Evolutionary conservation across 2,329 filamentous ascomycete species (phyloP).

Genomic region (Diaporthe nobilis): DNA sequence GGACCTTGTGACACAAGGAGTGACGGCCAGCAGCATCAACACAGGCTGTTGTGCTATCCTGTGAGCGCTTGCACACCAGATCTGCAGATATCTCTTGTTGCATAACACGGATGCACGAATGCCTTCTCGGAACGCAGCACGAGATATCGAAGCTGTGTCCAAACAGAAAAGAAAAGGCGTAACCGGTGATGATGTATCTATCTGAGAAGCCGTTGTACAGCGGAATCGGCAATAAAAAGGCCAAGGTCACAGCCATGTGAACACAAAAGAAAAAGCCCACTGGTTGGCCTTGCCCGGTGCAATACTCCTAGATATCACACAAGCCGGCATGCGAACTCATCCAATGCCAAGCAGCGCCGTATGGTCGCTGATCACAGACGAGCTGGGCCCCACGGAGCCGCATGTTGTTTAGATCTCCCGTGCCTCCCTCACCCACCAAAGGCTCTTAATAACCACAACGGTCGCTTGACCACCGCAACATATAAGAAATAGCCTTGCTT

Average conservation of each 20-base stretch:
- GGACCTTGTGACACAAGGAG: neutral
- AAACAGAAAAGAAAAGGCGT: neutral
- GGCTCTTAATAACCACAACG: neutral
- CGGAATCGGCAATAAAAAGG: neutral
- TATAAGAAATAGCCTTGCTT: neutral
- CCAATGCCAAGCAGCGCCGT: neutral
- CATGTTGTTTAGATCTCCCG: neutral
- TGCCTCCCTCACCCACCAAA: neutral
- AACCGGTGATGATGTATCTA: neutral
- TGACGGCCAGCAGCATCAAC: neutral
- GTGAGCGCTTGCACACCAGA: slow-evolving; percentile 1
- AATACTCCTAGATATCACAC: neutral
- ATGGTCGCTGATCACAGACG: neutral
- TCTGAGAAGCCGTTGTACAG: neutral
- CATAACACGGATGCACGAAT: neutral
- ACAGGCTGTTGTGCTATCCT: neutral
- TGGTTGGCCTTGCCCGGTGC: neutral
- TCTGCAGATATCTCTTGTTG: neutral
- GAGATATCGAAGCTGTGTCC: neutral
- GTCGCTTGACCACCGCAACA: neutral
- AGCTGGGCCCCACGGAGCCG: neutral
- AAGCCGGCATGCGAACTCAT: neutral
- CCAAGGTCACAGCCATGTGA: neutral
- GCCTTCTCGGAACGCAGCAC: neutral
- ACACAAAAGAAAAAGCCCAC: neutral